These are phyloP conservation scores for Amorphotheca resinae DNA, from an alignment of 495 filamentous ascomycete genomes.

Conservation along the genomic window DNA sequence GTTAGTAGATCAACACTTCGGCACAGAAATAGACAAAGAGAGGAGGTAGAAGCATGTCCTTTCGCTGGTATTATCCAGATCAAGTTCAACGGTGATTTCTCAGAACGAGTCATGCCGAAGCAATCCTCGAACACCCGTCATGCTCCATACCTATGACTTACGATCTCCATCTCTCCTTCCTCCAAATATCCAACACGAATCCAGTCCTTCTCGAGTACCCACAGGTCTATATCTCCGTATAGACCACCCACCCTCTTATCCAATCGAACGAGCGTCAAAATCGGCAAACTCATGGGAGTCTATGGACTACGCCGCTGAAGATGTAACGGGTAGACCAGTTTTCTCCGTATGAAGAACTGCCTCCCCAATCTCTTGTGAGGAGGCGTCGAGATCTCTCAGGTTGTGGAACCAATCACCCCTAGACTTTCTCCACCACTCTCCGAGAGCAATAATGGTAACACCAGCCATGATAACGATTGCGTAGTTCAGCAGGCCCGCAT, in stretches of 20 bases:
- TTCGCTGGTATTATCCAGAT: slow-evolving; percentile 15
- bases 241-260: too few species aligned
- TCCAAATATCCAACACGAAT: not conserved
- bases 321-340: not conserved
- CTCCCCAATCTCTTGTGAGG: not conserved
- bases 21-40: not conserved
- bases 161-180: not conserved
- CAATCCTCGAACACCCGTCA: slow-evolving; percentile 30
- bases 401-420: slow-evolving; percentile 25
- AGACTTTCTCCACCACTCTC: slow-evolving; percentile 29
- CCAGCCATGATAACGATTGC: slow-evolving; percentile 29
- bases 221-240: too few species aligned
- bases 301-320: too few species aligned
- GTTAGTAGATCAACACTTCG: not conserved
- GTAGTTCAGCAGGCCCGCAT: slow-evolving; percentile 26
- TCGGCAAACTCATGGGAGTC: too few species aligned
- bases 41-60: slow-evolving; percentile 6
- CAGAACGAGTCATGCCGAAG: slow-evolving; percentile 19
- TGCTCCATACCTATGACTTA: slow-evolving; percentile 16
- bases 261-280: too few species aligned
- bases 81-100: slow-evolving; percentile 14
- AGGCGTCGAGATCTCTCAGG: slow-evolving; percentile 17
- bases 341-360: not conserved
- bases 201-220: not conserved
- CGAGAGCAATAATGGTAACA: slow-evolving; percentile 24